These are phyloP conservation scores for Amanita jacksonii DNA, from an alignment of 768 basidiomycete species.

Conservation along the genomic window DNA sequence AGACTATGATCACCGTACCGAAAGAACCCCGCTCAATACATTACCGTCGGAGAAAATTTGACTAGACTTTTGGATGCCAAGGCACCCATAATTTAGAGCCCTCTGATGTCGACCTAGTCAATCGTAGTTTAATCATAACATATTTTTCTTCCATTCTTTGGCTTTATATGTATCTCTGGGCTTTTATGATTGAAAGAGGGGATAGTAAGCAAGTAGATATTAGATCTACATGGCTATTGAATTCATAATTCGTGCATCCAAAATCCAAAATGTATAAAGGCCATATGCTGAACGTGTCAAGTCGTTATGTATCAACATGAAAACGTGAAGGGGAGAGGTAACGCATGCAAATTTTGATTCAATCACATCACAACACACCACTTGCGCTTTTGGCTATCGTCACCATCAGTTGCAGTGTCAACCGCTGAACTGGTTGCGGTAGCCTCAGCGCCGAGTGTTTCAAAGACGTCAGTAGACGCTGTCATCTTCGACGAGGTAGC, in stretches of 20 bases:
- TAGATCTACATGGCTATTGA: too few species aligned
- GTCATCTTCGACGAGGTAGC: slow-evolving; percentile 18
- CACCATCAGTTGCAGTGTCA: slow-evolving; percentile 1
- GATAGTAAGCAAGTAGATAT: too few species aligned
- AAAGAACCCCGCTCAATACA: slow-evolving; percentile 54
- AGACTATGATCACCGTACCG: slow-evolving; percentile 96
- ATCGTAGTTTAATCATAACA: too few species aligned
- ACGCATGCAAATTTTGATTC: too few species aligned
- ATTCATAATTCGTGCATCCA: too few species aligned
- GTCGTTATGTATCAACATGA: slow-evolving; percentile 4
- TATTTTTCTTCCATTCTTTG: too few species aligned
- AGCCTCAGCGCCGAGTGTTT: slow-evolving; percentile 11
- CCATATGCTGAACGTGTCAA: too few species aligned
- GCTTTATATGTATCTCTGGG: too few species aligned
- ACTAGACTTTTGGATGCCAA: slow-evolving; percentile 19
- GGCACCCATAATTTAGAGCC: background rate
- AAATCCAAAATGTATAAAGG: background rate
- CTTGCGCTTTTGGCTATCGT: slow-evolving; percentile 23
- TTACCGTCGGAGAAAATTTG: slow-evolving; percentile 57
- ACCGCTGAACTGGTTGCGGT: slow-evolving; percentile 9
- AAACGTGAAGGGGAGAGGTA: background rate
- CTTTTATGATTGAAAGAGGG: background rate
- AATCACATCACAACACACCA: slow-evolving; percentile 33
- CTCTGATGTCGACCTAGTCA: too few species aligned
- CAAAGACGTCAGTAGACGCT: slow-evolving; percentile 16